Evolutionary conservation across 805 yeast species (phyloP).

Genomic region (Saccharomycopsis fibuligera): DNA sequence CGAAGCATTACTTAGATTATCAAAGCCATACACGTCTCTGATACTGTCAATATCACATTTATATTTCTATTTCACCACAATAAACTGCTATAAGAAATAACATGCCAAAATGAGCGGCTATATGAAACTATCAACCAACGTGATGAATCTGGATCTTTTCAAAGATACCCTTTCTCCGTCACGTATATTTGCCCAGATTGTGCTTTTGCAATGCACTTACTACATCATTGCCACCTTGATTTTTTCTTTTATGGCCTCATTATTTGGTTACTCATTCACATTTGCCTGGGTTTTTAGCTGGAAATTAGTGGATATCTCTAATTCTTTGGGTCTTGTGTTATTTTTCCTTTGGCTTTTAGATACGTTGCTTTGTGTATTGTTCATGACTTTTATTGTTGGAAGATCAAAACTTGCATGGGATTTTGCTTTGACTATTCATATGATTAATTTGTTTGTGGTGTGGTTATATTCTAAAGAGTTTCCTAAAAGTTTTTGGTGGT

Average conservation of each 20-base stretch:
- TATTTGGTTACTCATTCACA: constrained; percentile 66
- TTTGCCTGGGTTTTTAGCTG: constrained; percentile 72
- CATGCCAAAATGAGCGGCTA: too few relatives aligned
- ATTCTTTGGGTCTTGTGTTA: constrained; percentile 74
- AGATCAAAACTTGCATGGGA: constrained; percentile 94
- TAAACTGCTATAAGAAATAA: too few relatives aligned
- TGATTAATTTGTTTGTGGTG: constrained; percentile 64
- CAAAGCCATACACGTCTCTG: too few relatives aligned
- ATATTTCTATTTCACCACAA: too few relatives aligned
- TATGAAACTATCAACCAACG: constrained; percentile 14
- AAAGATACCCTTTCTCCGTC: constrained; percentile 41
- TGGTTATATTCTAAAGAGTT: constrained; percentile 59
- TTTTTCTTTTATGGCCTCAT: constrained; percentile 56
- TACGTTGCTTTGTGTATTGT: constrained; percentile 74
- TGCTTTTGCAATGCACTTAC: constrained; percentile 71
- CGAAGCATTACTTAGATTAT: too few relatives aligned
- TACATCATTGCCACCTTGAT: constrained; percentile 65
- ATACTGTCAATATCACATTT: too few relatives aligned
- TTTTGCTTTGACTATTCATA: constrained; percentile 89
- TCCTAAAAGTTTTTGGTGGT: constrained; percentile 76
- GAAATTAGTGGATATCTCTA: constrained; percentile 65
- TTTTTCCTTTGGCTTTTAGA: constrained; percentile 76
- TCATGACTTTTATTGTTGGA: constrained; percentile 83
- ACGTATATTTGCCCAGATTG: constrained; percentile 62
- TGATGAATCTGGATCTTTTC: constrained; percentile 15